Conservation (phyloP, 495 filamentous ascomycete genomes). For the Xylaria curta region DNA sequence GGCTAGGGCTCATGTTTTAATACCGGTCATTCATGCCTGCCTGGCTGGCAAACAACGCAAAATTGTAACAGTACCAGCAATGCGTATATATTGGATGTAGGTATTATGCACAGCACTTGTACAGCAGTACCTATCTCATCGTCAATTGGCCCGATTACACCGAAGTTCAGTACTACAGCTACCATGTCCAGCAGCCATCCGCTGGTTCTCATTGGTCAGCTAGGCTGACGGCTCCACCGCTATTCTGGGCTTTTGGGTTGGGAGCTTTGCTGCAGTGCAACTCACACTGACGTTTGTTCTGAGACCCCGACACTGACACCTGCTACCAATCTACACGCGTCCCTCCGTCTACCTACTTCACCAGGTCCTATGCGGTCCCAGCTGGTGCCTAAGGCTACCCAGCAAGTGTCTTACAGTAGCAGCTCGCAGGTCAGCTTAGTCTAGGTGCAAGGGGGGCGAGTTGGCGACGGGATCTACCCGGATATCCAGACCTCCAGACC, state of each 20-base stretch:
- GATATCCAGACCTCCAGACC: constrained; percentile 13
- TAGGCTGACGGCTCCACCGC: neutral
- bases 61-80: neutral
- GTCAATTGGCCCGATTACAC: constrained; percentile 6
- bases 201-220: neutral
- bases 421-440: neutral
- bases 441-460: neutral
- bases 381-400: constrained; percentile 1
- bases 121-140: neutral
- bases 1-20: neutral
- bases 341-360: neutral
- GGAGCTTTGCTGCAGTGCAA: constrained; percentile 14
- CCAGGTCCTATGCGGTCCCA: neutral
- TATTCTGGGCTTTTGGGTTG: neutral
- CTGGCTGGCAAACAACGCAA: neutral
- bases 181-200: neutral
- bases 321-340: neutral
- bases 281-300: constrained; percentile 13
- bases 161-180: constrained; percentile 3
- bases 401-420: neutral
- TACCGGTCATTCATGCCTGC: neutral
- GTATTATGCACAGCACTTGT: neutral
- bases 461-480: constrained; percentile 7
- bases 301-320: neutral
- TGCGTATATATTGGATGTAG: neutral